These are phyloP conservation scores for Aspergillus transmontanensis DNA, from an alignment of 2,329 filamentous ascomycete genomes.

Conservation along the genomic window DNA sequence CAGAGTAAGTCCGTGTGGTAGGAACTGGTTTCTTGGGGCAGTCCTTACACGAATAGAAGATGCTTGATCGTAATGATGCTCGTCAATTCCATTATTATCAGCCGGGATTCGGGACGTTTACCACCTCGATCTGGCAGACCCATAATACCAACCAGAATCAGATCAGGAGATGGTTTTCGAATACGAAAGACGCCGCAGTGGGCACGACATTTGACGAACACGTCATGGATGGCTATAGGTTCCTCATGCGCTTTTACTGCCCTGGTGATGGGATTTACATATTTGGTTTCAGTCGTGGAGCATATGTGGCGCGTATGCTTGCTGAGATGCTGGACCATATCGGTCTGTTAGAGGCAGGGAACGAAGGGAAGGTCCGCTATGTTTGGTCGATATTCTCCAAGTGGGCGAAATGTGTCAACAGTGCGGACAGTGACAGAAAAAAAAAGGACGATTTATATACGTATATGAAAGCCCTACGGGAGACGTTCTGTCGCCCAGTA, in stretches of 20 bases:
- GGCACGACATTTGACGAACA: conserved; percentile 76
- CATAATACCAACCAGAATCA: too few species aligned
- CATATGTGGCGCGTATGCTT: conserved; percentile 69
- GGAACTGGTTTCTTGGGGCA: too few species aligned
- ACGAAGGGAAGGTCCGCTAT: conserved; percentile 78
- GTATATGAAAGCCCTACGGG: too few species aligned
- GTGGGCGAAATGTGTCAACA: conserved; percentile 36
- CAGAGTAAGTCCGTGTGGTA: not conserved
- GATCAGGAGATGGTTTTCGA: too few species aligned
- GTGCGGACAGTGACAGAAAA: not conserved
- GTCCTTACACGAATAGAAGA: conserved; percentile 4
- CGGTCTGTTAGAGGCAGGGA: conserved; percentile 72
- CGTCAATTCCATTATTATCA: conserved; percentile 3
- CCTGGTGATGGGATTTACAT: conserved; percentile 58
- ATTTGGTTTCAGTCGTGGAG: conserved; percentile 70
- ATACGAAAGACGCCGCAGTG: conserved; percentile 50
- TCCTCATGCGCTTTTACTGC: conserved; percentile 68
- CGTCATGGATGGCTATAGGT: conserved; percentile 75
- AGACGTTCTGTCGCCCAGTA: too few species aligned
- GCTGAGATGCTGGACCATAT: conserved; percentile 80
- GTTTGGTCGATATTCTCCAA: conserved; percentile 73
- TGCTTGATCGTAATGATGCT: conserved; percentile 2
- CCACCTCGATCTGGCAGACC: too few species aligned
- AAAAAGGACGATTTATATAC: too few species aligned
- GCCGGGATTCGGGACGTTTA: not conserved